Evolutionary conservation across 2,329 filamentous ascomycete genomes (phyloP).

Genomic region (Alternaria ethzedia): DNA sequence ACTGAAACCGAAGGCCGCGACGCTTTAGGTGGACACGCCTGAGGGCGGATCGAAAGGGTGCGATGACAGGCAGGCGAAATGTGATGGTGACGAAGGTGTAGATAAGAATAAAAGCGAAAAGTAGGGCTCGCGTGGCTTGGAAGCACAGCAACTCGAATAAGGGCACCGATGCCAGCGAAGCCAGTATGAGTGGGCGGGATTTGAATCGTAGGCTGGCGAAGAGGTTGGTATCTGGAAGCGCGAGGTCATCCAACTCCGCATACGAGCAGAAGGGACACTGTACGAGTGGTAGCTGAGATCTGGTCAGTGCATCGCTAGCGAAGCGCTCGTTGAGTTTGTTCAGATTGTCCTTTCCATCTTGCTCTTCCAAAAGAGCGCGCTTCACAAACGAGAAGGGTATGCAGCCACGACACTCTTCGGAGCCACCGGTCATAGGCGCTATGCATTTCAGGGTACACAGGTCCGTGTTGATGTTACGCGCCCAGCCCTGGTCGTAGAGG

Average conservation of each 20-base stretch:
- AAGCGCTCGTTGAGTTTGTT: slow-evolving; percentile 79
- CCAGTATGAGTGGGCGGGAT: slow-evolving; percentile 39
- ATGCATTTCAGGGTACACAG: slow-evolving; percentile 81
- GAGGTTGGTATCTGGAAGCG: slow-evolving; percentile 33
- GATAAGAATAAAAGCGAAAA: slow-evolving; percentile 60
- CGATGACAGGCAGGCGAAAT: slow-evolving; percentile 33
- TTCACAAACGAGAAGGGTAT: slow-evolving; percentile 73
- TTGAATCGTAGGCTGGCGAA: slow-evolving; percentile 33
- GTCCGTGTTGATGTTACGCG: slow-evolving; percentile 74
- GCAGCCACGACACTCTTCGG: slow-evolving; percentile 70
- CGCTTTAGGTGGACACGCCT: slow-evolving; percentile 71
- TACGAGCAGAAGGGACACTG: slow-evolving; percentile 92
- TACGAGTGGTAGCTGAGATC: slow-evolving; percentile 75
- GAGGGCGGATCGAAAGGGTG: slow-evolving; percentile 65
- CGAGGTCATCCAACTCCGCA: slow-evolving; percentile 75
- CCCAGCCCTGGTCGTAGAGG: slow-evolving; percentile 92
- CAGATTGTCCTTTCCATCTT: slow-evolving; percentile 73
- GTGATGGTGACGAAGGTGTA: slow-evolving; percentile 28
- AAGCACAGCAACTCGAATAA: slow-evolving; percentile 42
- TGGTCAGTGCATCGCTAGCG: slow-evolving; percentile 75
- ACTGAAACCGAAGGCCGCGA: slow-evolving; percentile 78
- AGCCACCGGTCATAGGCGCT: slow-evolving; percentile 67
- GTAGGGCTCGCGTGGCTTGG: slow-evolving; percentile 56
- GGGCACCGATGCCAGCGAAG: slow-evolving; percentile 36
- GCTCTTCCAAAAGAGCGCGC: slow-evolving; percentile 73